Evolutionary conservation across 495 filamentous ascomycete species (phyloP).

Genomic region (Copromyces sp.): DNA sequence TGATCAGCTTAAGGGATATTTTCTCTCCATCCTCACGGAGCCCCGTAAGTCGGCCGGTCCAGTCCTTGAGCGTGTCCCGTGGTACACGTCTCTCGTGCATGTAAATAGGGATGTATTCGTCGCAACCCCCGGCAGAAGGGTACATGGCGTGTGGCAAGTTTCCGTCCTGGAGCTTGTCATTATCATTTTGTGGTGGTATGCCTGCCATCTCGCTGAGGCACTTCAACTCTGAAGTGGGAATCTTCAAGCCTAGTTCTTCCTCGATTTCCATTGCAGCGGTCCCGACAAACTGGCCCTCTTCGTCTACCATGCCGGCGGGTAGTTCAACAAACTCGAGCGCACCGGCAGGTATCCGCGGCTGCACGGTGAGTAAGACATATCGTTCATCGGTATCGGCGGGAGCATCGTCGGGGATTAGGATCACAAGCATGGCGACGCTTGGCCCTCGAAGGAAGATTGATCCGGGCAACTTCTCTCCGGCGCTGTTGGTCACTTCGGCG

Average conservation of each 20-base stretch:
- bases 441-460: conserved; percentile 72
- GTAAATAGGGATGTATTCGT: conserved; percentile 76
- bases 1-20: conserved; percentile 65
- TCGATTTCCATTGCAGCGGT: conserved; percentile 72
- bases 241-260: conserved; percentile 65
- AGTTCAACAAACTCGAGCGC: conserved; percentile 68
- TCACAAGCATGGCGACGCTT: conserved; percentile 72
- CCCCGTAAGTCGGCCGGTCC: conserved; percentile 70
- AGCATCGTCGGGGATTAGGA: conserved; percentile 64
- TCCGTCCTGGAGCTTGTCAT: conserved; percentile 27
- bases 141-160: conserved; percentile 55
- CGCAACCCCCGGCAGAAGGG: conserved; percentile 69
- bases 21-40: conserved; percentile 70
- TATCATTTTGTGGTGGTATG: conserved; percentile 5
- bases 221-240: conserved; percentile 27
- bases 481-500: conserved; percentile 51
- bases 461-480: conserved; percentile 60
- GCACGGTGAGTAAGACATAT: conserved; percentile 67
- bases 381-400: conserved; percentile 39
- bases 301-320: conserved; percentile 85
- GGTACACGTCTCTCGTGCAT: conserved; percentile 60
- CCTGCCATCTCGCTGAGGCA: conserved; percentile 58
- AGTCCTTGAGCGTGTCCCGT: conserved; percentile 50
- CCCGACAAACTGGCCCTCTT: conserved; percentile 62
- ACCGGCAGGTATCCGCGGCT: conserved; percentile 72